A percentile compares a stretch with the other conserved stretches of the same genome.
These are phyloP conservation scores for Cryptococcus maquisensis DNA, from an alignment of 1,284 basidiomycete species.

Conservation along the genomic window DNA sequence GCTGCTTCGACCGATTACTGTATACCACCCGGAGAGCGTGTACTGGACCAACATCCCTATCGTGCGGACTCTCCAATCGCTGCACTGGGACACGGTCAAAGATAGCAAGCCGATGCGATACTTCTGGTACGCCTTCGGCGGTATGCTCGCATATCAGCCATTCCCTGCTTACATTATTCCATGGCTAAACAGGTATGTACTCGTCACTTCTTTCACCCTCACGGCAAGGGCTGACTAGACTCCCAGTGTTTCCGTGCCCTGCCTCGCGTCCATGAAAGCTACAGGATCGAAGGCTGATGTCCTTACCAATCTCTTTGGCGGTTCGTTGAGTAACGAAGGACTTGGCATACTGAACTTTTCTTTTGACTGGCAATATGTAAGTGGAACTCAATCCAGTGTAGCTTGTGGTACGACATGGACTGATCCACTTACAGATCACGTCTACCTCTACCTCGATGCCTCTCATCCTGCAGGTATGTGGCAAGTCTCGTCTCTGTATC, in stretches of 20 bases:
- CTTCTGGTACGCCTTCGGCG: slow-evolving; percentile 54
- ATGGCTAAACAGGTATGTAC: slow-evolving; percentile 18
- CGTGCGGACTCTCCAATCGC: slow-evolving; percentile 28
- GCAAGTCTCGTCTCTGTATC: slow-evolving; percentile 18
- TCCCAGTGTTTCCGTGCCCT: slow-evolving; percentile 31
- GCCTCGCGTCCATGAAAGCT: slow-evolving; percentile 57
- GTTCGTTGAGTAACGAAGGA: slow-evolving; percentile 24
- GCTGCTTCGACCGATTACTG: slow-evolving; percentile 34
- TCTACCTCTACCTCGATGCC: too few species aligned
- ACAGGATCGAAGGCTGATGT: slow-evolving; percentile 8
- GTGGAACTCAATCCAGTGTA: too few species aligned
- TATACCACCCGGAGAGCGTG: slow-evolving; percentile 33
- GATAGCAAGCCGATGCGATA: slow-evolving; percentile 56
- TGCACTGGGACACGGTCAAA: slow-evolving; percentile 40
- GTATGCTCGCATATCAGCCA: slow-evolving; percentile 20
- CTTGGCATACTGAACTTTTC: slow-evolving; percentile 31
- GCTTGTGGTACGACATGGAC: too few species aligned
- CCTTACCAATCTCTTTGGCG: slow-evolving; percentile 37
- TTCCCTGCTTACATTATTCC: slow-evolving; percentile 53
- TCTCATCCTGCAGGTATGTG: slow-evolving; percentile 6
- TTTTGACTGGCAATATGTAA: slow-evolving; percentile 18
- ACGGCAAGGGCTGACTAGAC: too few species aligned
- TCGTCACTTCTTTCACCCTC: too few species aligned
- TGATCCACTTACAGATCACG: too few species aligned
- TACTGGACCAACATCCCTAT: slow-evolving; percentile 32